Evolutionary conservation across 257 asterid species (phyloP).

Genomic region (Solanum megistacrolobum): DNA sequence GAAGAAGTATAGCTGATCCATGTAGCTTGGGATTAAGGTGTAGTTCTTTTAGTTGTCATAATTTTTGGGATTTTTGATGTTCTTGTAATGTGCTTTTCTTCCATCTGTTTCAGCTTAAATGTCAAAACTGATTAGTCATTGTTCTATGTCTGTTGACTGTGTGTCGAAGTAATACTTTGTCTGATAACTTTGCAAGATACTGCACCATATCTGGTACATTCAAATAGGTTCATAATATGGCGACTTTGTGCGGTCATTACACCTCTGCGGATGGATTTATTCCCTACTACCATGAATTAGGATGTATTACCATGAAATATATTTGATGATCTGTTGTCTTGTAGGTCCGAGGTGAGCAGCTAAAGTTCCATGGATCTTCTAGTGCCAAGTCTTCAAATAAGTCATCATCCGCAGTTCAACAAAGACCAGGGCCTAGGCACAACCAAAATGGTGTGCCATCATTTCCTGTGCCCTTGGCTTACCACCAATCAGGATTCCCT

Average conservation of each 20-base stretch:
- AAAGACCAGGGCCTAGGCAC: constrained; percentile 52
- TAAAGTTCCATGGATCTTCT: constrained; percentile 45
- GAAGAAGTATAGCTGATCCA: background rate
- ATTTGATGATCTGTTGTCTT: constrained; percentile 3
- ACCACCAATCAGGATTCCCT: constrained; percentile 32
- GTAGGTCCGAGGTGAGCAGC: constrained; percentile 54
- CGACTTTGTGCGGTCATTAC: background rate
- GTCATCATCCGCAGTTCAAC: constrained; percentile 37
- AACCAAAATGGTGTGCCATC: constrained; percentile 45
- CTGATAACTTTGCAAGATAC: background rate
- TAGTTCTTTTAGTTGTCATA: background rate
- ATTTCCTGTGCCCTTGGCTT: constrained; percentile 39
- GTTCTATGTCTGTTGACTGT: background rate
- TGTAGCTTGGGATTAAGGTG: background rate
- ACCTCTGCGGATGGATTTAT: background rate
- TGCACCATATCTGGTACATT: background rate
- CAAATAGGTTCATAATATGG: background rate
- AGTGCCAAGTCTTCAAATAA: constrained; percentile 43
- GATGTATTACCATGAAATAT: background rate
- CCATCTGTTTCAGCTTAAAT: background rate
- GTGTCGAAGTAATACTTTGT: background rate
- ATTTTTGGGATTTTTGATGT: background rate
- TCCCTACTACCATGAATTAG: background rate
- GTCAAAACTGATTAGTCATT: background rate
- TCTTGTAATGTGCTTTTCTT: background rate